Evolutionary conservation across 139 green algal species (phyloP).

Genomic region (Yamagishiella unicocca): DNA sequence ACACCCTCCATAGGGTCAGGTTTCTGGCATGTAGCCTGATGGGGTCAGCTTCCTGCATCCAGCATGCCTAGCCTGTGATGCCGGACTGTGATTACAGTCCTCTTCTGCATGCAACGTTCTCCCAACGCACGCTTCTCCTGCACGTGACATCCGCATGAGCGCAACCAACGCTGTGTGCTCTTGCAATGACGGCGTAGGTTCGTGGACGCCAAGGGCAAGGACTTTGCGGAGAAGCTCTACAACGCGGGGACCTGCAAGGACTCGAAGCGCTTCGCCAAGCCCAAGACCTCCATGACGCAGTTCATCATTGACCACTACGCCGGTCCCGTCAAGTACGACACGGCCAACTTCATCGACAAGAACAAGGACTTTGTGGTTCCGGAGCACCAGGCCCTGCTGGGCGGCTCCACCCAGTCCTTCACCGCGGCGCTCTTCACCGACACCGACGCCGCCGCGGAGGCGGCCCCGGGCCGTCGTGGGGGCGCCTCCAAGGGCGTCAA

Average conservation of each 20-base stretch:
- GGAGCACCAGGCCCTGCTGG: conserved; percentile 95
- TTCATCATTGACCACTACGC: conserved; percentile 99
- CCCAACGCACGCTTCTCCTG: no score
- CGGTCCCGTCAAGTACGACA: conserved; percentile 78
- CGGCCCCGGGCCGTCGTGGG: neutral
- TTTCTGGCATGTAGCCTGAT: no score
- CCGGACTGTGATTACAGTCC: no score
- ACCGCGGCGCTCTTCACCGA: conserved; percentile 23
- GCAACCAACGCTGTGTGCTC: neutral
- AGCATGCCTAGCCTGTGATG: no score
- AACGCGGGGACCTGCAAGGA: conserved; percentile 57
- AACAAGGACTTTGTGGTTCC: conserved; percentile 95
- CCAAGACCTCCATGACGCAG: conserved; percentile 84
- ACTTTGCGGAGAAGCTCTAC: conserved; percentile 87
- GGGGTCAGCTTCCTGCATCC: no score
- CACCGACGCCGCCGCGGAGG: neutral
- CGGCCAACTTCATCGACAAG: conserved; percentile 82
- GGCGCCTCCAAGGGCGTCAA: conserved; percentile 78
- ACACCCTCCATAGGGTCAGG: no score
- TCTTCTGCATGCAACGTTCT: no score
- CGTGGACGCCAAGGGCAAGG: conserved; percentile 53
- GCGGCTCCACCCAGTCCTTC: conserved; percentile 55
- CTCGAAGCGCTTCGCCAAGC: conserved; percentile 89
- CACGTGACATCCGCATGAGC: no score
- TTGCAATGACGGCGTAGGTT: neutral